Evolutionary conservation across 805 yeast genomes (phyloP).

Genomic region (Ogataea nakhonphanomensis): DNA sequence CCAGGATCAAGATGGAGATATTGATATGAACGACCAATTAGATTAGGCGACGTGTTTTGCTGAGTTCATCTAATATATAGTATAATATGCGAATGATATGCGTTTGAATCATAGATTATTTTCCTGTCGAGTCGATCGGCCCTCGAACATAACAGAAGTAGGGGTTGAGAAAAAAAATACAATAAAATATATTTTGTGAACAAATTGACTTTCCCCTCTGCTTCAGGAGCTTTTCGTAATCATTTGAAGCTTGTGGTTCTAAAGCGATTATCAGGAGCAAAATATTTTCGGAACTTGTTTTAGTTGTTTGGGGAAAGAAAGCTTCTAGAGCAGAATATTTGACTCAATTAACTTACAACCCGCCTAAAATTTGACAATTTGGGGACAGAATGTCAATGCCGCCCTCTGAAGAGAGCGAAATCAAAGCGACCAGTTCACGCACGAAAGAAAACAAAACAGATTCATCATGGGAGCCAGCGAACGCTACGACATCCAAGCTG

Average conservation of each 20-base stretch:
- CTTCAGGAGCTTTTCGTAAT: no score
- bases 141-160: neutral
- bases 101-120: neutral
- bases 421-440: neutral
- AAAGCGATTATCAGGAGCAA: no score
- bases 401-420: slow-evolving; percentile 3
- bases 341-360: no score
- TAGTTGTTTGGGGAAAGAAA: no score
- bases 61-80: slow-evolving; percentile 8
- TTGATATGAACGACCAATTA: slow-evolving; percentile 31
- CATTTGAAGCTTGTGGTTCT: no score
- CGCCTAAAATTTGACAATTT: no score
- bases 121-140: slow-evolving; percentile 4
- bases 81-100: slow-evolving; percentile 2
- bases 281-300: no score
- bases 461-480: neutral
- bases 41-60: slow-evolving; percentile 14
- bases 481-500: slow-evolving; percentile 25
- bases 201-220: neutral
- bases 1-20: slow-evolving; percentile 36
- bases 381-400: slow-evolving; percentile 1
- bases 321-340: no score
- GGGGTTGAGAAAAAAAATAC: slow-evolving; percentile 1
- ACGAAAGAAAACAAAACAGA: slow-evolving; percentile 10
- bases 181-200: neutral